These are phyloP conservation scores for Tetrahymena malaccensis DNA, from an alignment of 73 alveolate genomes.

Conservation along the genomic window DNA sequence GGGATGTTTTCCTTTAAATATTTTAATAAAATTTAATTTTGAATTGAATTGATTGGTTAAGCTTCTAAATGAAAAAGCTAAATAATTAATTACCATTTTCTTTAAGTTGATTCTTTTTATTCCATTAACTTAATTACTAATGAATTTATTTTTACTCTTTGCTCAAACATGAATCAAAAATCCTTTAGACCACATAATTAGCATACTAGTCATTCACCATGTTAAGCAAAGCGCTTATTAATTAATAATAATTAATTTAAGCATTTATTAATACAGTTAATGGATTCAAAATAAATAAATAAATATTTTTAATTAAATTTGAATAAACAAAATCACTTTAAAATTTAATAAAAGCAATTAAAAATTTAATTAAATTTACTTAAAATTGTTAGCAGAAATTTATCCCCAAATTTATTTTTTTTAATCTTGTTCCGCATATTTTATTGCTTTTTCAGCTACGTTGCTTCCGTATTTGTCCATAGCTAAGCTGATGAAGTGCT, in stretches of 20 bases:
- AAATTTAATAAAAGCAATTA: too few species aligned
- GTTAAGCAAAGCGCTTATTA: slow-evolving; percentile 7
- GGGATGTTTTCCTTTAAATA: background rate
- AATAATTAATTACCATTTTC: background rate
- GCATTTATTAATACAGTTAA: too few species aligned
- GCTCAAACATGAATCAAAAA: background rate
- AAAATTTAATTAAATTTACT: background rate
- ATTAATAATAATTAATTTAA: background rate
- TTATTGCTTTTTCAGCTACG: slow-evolving; percentile 40
- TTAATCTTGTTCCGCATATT: slow-evolving; percentile 13
- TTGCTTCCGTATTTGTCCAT: slow-evolving; percentile 44
- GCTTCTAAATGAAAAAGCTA: background rate
- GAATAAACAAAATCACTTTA: too few species aligned
- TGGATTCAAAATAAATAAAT: background rate
- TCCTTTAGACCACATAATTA: slow-evolving; percentile 12
- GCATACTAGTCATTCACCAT: slow-evolving; percentile 36
- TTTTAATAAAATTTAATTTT: background rate
- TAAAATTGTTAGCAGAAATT: slow-evolving; percentile 6
- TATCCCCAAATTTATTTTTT: slow-evolving; percentile 13
- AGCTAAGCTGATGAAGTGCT: slow-evolving; percentile 20
- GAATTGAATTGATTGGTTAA: background rate
- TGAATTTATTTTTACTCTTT: background rate
- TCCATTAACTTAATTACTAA: background rate
- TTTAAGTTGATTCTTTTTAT: background rate
- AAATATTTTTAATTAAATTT: background rate